Conservation (phyloP, 2,329 filamentous ascomycete genomes). For the Aureobasidium sp. region DNA sequence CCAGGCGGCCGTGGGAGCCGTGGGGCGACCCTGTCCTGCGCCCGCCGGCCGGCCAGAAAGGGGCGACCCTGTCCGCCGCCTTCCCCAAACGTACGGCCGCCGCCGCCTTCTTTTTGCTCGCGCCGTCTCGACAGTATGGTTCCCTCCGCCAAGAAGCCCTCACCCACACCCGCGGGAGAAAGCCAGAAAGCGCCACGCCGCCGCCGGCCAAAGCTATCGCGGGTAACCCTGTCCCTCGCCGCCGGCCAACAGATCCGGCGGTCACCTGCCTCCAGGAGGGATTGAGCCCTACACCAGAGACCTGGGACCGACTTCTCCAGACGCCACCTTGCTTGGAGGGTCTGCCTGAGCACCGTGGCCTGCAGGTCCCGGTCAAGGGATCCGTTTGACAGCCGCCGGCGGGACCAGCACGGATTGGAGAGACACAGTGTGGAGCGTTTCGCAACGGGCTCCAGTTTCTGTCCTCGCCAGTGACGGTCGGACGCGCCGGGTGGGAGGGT, state of each 20-base stretch:
- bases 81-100: background rate
- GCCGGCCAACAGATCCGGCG: background rate
- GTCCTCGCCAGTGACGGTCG: background rate
- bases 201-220: background rate
- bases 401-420: background rate
- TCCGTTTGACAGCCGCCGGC: background rate
- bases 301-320: background rate
- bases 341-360: background rate
- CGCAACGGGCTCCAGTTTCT: background rate
- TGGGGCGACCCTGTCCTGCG: background rate
- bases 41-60: background rate
- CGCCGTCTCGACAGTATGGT: background rate
- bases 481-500: background rate
- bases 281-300: background rate
- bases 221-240: background rate
- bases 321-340: background rate
- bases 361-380: background rate
- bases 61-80: background rate
- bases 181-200: background rate
- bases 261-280: background rate
- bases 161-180: background rate
- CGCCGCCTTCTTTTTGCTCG: background rate
- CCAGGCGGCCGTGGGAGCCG: background rate
- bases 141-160: background rate
- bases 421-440: background rate